Conservation (phyloP, 768 basidiomycete species). For the Boletus sp. region DNA sequence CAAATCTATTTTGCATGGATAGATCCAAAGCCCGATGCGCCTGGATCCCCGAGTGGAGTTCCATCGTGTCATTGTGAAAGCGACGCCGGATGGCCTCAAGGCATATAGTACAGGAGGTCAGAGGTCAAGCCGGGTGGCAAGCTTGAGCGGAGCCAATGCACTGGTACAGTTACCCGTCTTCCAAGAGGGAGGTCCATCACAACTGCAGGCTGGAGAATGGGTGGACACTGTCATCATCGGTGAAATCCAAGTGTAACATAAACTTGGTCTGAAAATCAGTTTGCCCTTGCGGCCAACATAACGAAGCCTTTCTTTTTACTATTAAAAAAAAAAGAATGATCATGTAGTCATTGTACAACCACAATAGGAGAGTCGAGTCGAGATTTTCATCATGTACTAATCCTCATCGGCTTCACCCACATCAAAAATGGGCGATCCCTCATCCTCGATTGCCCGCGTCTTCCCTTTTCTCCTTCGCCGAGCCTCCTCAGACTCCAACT, state of each 20-base stretch:
- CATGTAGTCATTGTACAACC: neutral
- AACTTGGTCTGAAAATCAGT: neutral
- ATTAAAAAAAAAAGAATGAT: no score
- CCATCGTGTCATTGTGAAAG: slow-evolving; percentile 69
- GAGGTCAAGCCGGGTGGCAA: slow-evolving; percentile 77
- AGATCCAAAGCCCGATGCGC: slow-evolving; percentile 60
- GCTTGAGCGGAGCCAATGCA: slow-evolving; percentile 77
- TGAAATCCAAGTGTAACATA: slow-evolving; percentile 44
- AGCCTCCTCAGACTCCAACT: slow-evolving; percentile 41
- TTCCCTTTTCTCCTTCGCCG: slow-evolving; percentile 45
- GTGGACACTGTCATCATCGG: slow-evolving; percentile 67
- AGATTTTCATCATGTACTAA: slow-evolving; percentile 19
- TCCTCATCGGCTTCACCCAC: slow-evolving; percentile 53
- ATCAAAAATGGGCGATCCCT: slow-evolving; percentile 48
- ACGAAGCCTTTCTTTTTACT: neutral
- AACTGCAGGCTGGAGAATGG: slow-evolving; percentile 50
- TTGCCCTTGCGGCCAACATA: neutral
- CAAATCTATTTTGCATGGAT: neutral
- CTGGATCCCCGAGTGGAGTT: slow-evolving; percentile 78
- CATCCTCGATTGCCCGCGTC: slow-evolving; percentile 36
- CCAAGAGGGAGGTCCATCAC: slow-evolving; percentile 31
- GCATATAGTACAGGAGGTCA: slow-evolving; percentile 87
- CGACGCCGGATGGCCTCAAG: slow-evolving; percentile 42
- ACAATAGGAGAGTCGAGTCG: neutral
- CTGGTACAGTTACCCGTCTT: slow-evolving; percentile 62